phyloP scores from a whole-genome alignment of 2,329 filamentous ascomycete genomes.

The Paracorniculantispora psalliotae region DNA sequence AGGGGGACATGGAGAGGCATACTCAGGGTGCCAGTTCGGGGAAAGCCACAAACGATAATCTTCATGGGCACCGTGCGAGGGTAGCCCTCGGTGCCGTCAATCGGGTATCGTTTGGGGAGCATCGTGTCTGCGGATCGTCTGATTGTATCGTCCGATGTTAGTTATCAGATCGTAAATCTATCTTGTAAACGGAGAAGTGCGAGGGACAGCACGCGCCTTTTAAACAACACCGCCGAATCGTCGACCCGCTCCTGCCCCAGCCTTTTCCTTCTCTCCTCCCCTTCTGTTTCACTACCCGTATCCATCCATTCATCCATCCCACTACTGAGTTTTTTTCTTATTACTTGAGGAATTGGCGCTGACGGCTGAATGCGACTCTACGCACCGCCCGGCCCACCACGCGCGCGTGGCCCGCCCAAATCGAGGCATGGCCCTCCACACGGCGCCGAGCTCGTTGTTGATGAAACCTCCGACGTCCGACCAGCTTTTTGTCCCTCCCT shows the following conservation, averaged over 20 bases:
- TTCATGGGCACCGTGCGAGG: slow-evolving; percentile 11
- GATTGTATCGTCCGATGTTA: neutral
- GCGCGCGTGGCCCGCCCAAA: neutral
- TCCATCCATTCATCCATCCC: too few species aligned
- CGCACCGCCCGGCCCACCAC: neutral
- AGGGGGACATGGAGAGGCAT: neutral
- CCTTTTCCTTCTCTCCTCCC: neutral
- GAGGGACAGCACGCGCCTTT: too few species aligned
- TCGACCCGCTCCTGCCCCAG: neutral
- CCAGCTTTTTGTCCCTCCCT: neutral
- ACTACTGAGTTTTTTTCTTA: neutral
- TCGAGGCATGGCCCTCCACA: neutral
- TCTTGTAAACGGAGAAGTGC: too few species aligned
- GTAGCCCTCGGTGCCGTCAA: slow-evolving; percentile 13
- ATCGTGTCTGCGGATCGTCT: neutral
- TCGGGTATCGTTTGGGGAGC: slow-evolving; percentile 5
- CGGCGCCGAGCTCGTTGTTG: neutral
- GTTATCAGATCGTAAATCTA: neutral
- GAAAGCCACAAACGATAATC: slow-evolving; percentile 11
- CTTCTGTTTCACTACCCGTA: neutral
- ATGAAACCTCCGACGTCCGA: neutral
- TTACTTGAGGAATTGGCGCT: neutral
- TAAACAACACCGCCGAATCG: too few species aligned
- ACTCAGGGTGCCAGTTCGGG: slow-evolving; percentile 13
- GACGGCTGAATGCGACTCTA: neutral